A percentile compares a stretch with the other conserved stretches of the same genome.
These are phyloP conservation scores for Smittium culicis DNA, from an alignment of 371 early-diverging fungal species.

Conservation along the genomic window DNA sequence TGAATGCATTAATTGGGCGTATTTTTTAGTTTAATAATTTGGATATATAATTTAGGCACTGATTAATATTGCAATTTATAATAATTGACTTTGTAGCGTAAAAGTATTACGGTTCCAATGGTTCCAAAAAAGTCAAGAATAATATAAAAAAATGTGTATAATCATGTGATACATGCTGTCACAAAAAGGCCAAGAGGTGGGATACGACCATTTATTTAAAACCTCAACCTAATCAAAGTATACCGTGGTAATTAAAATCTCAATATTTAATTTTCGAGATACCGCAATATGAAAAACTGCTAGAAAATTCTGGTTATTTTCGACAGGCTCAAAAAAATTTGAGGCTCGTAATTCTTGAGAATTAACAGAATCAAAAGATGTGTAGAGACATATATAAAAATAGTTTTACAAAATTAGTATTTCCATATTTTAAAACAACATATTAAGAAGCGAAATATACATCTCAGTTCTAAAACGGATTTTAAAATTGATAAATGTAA, in stretches of 20 bases:
- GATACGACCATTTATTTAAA: not conserved
- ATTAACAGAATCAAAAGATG: not conserved
- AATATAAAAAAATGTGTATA: not conserved
- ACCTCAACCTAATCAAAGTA: conserved; percentile 14
- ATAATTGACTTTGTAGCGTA: no score
- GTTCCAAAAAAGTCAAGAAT: not conserved
- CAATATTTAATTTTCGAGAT: conserved; percentile 37
- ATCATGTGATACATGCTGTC: conserved; percentile 2
- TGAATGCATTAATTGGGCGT: no score
- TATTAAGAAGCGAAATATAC: conserved; percentile 3
- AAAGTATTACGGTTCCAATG: not conserved
- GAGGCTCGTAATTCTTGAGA: conserved; percentile 28
- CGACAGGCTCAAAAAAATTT: conserved; percentile 33
- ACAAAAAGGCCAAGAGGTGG: not conserved
- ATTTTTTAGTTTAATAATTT: no score
- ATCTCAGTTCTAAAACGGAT: conserved; percentile 4
- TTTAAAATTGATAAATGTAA: not conserved
- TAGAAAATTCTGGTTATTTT: conserved; percentile 34
- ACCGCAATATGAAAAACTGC: conserved; percentile 22
- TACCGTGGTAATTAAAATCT: conserved; percentile 29
- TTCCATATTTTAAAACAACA: not conserved
- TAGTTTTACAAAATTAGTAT: not conserved
- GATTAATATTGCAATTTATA: no score
- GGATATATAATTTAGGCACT: no score
- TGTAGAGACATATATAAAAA: not conserved